Evolutionary conservation across 208 protist species (phyloP).

Genomic region (Polymyxa betae): DNA sequence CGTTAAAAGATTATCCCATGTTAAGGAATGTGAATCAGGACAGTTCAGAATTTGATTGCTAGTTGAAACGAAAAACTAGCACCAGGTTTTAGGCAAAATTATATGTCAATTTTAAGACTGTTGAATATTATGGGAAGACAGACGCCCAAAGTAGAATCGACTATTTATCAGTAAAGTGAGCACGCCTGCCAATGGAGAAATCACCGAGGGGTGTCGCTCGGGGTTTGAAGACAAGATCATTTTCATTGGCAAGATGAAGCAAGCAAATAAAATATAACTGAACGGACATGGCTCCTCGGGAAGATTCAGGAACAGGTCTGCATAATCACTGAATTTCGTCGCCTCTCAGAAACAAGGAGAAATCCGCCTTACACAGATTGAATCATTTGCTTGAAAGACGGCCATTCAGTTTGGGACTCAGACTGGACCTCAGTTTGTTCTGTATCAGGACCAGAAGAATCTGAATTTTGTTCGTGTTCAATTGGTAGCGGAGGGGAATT

Average conservation of each 20-base stretch:
- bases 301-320: slow-evolving; percentile 29
- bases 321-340: background rate
- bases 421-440: background rate
- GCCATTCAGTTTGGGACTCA: background rate
- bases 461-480: background rate
- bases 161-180: too few relatives aligned
- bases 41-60: too few relatives aligned
- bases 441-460: background rate
- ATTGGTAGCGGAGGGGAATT: background rate
- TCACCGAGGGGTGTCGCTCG: background rate
- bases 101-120: too few relatives aligned
- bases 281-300: slow-evolving; percentile 45
- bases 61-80: too few relatives aligned
- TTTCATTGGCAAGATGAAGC: slow-evolving; percentile 55
- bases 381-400: slow-evolving; percentile 8
- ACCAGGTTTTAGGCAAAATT: too few relatives aligned
- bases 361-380: background rate
- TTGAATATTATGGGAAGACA: too few relatives aligned
- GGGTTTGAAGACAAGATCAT: slow-evolving; percentile 53
- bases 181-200: slow-evolving; percentile 20
- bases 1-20: too few relatives aligned
- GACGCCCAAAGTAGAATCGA: too few relatives aligned
- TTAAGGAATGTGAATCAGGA: too few relatives aligned
- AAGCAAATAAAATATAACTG: slow-evolving; percentile 54
- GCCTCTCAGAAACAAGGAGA: too few relatives aligned